phyloP scores from a whole-genome alignment of 2,329 filamentous ascomycete genomes.

The Geosmithia flava region DNA sequence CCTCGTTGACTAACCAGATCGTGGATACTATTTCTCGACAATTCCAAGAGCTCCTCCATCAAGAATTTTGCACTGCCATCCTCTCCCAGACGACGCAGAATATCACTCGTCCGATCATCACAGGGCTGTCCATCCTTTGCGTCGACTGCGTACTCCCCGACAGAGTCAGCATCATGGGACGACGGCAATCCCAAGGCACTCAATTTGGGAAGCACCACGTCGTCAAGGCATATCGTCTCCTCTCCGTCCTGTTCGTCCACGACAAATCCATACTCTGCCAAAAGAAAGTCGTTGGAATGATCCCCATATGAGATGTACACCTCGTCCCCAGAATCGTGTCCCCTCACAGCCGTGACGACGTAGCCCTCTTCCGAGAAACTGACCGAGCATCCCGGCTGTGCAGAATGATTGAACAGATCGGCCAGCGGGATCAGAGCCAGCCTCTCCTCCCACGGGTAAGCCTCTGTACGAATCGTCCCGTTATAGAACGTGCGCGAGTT shows the following conservation, averaged over 20 bases:
- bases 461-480: conserved; percentile 22
- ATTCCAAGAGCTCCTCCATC: neutral
- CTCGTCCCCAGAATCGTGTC: conserved; percentile 48
- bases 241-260: conserved; percentile 29
- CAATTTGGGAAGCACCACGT: conserved; percentile 28
- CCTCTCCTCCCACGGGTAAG: conserved; percentile 32
- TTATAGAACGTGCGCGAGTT: conserved; percentile 46
- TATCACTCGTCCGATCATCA: neutral
- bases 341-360: conserved; percentile 34
- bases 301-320: conserved; percentile 57
- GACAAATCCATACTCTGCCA: conserved; percentile 53
- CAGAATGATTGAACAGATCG: conserved; percentile 49
- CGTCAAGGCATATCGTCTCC: conserved; percentile 37
- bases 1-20: neutral
- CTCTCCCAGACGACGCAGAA: neutral
- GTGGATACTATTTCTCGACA: neutral
- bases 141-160: neutral
- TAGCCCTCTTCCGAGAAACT: conserved; percentile 36
- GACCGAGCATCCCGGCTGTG: conserved; percentile 37
- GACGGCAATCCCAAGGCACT: conserved; percentile 4
- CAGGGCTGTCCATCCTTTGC: neutral
- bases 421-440: conserved; percentile 55
- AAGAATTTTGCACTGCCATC: neutral
- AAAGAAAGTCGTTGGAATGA: conserved; percentile 60
- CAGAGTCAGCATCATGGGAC: neutral